Conservation (phyloP, 176 grass and related monocot species). For the Zea luxurians region DNA sequence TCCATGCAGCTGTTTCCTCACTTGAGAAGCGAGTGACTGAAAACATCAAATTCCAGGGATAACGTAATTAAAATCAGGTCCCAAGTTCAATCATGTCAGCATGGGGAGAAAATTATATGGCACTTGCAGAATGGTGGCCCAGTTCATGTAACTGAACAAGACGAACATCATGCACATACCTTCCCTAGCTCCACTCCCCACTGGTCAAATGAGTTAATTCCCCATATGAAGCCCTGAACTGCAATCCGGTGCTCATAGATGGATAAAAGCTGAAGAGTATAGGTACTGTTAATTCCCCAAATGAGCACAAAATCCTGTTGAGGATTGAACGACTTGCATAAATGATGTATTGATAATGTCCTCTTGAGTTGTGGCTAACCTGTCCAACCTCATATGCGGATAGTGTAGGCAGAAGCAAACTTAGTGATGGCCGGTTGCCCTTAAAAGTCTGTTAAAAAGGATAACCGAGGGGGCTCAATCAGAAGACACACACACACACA, state of each 20-base stretch:
- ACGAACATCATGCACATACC: constrained; percentile 50
- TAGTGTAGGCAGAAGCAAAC: constrained; percentile 72
- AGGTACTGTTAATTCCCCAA: background rate
- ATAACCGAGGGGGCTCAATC: background rate
- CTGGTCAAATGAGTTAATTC: constrained; percentile 97
- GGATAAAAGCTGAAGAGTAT: constrained; percentile 69
- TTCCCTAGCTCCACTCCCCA: constrained; percentile 98
- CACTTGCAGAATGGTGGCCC: background rate
- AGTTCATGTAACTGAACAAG: background rate
- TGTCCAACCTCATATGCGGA: constrained; percentile 87
- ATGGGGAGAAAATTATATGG: background rate
- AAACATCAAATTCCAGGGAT: constrained; percentile 35
- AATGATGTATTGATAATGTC: constrained; percentile 18
- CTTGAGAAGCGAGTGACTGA: constrained; percentile 80
- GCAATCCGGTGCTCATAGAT: constrained; percentile 91
- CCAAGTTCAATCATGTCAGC: background rate
- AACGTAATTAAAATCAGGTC: background rate
- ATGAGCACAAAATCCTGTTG: constrained; percentile 13
- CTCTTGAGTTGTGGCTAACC: constrained; percentile 38
- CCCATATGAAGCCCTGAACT: constrained; percentile 95
- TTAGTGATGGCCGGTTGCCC: constrained; percentile 85
- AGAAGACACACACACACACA: constrained; percentile 40
- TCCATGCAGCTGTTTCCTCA: constrained; percentile 53
- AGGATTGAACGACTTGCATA: constrained; percentile 7
- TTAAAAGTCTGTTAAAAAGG: constrained; percentile 71